Conservation (phyloP, 2,329 filamentous ascomycete genomes). For the Incumbomyces delicatus region DNA sequence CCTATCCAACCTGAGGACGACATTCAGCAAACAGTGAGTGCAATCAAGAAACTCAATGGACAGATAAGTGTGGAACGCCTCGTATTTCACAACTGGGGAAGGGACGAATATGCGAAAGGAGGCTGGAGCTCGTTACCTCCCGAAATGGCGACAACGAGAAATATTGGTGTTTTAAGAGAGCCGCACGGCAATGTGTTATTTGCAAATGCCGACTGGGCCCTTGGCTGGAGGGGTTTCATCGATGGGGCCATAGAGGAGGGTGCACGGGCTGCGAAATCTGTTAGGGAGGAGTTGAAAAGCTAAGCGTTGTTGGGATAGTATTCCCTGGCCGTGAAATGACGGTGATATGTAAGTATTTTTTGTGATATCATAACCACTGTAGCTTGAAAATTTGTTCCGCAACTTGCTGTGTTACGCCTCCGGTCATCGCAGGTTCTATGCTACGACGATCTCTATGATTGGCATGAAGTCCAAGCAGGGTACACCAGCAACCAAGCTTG, state of each 20-base stretch:
- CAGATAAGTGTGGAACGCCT: conserved; percentile 22
- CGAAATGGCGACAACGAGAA: neutral
- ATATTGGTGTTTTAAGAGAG: conserved; percentile 21
- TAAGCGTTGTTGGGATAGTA: no score
- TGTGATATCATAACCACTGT: no score
- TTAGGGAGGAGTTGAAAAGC: conserved; percentile 17
- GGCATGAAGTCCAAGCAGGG: no score
- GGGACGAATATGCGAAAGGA: conserved; percentile 13
- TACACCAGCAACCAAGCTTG: no score
- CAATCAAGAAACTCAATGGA: conserved; percentile 25
- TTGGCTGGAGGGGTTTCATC: conserved; percentile 27
- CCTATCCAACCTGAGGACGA: conserved; percentile 37
- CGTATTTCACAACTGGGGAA: conserved; percentile 15
- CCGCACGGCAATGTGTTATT: conserved; percentile 23
- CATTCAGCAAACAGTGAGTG: conserved; percentile 26
- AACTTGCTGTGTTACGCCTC: no score
- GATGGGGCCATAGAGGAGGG: conserved; percentile 28
- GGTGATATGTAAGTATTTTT: no score
- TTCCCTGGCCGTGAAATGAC: no score
- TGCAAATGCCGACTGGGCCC: conserved; percentile 28
- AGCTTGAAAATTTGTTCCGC: no score
- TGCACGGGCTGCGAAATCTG: conserved; percentile 24
- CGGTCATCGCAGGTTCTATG: no score
- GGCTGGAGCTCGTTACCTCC: conserved; percentile 7
- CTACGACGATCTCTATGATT: no score